phyloP scores from a whole-genome alignment of 148 eudicot genomes.

The Simmondsia chinensis region DNA sequence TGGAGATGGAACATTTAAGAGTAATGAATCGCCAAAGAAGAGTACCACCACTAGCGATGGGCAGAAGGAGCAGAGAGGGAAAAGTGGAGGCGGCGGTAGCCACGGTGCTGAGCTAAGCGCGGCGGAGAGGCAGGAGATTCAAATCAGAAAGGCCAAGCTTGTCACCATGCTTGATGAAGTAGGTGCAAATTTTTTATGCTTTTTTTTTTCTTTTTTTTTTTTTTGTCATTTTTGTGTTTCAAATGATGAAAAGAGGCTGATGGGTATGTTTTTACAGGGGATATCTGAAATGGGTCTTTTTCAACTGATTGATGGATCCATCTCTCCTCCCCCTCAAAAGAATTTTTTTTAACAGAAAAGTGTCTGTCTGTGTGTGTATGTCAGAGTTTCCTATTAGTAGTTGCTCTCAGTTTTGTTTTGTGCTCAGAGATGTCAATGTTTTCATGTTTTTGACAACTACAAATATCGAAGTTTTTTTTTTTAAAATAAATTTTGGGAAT shows the following conservation, averaged over 20 bases:
- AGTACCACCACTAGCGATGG: constrained; percentile 7
- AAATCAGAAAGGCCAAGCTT: constrained; percentile 74
- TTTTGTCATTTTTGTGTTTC: constrained; percentile 7
- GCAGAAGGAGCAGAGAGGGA: constrained; percentile 9
- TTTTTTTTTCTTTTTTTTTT: not conserved
- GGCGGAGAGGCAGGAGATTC: constrained; percentile 71
- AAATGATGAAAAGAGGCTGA: no score
- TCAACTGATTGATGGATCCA: constrained; percentile 22
- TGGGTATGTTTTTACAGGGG: no score
- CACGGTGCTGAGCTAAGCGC: constrained; percentile 33
- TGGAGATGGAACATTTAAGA: constrained; percentile 23
- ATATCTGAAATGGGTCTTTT: no score
- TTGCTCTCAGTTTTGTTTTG: constrained; percentile 29
- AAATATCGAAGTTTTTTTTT: no score
- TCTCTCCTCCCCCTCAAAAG: constrained; percentile 10
- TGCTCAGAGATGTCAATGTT: no score
- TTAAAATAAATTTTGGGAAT: no score
- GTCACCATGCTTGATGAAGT: constrained; percentile 92
- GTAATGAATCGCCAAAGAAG: constrained; percentile 15
- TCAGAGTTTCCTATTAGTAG: constrained; percentile 26
- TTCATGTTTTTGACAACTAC: no score
- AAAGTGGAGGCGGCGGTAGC: constrained; percentile 11
- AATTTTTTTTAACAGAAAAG: not conserved
- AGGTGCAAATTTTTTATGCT: not conserved
- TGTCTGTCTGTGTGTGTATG: constrained; percentile 8